phyloP scores from a whole-genome alignment of 768 basidiomycete genomes.

The Crepidotus variabilis region DNA sequence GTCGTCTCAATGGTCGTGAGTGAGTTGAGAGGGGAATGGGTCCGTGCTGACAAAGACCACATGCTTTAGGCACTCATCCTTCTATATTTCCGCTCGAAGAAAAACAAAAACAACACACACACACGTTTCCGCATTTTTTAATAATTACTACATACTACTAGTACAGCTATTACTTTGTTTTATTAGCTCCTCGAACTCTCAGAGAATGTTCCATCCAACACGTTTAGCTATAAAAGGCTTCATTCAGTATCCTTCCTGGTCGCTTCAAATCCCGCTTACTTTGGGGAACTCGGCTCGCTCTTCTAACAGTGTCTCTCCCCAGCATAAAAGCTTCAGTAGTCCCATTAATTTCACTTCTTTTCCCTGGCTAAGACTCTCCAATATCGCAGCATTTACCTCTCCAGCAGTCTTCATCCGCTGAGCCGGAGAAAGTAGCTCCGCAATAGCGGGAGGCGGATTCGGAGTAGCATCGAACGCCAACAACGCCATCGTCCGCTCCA shows the following conservation, averaged over 20 bases:
- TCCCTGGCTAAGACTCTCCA: slow-evolving; percentile 89
- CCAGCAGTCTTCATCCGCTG: slow-evolving; percentile 94
- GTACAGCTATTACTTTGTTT: neutral
- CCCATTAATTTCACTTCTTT: slow-evolving; percentile 88
- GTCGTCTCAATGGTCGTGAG: neutral
- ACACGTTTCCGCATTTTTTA: neutral
- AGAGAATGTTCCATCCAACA: slow-evolving; percentile 24
- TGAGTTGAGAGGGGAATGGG: neutral
- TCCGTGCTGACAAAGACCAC: slow-evolving; percentile 24
- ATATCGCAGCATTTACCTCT: slow-evolving; percentile 92
- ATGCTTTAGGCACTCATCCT: neutral
- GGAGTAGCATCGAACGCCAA: slow-evolving; percentile 74
- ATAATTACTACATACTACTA: neutral
- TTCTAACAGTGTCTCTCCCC: slow-evolving; percentile 80
- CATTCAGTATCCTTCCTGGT: too few species aligned
- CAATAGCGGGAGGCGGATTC: slow-evolving; percentile 60
- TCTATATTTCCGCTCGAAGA: neutral
- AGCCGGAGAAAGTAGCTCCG: slow-evolving; percentile 76
- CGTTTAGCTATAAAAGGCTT: slow-evolving; percentile 22
- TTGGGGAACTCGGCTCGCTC: slow-evolving; percentile 80
- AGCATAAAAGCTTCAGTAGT: slow-evolving; percentile 77
- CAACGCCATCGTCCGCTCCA: slow-evolving; percentile 94
- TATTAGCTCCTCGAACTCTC: slow-evolving; percentile 4
- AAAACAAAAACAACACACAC: too few species aligned
- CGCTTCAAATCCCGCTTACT: slow-evolving; percentile 33